Evolutionary conservation across 2,329 filamentous ascomycete genomes (phyloP), one percentile per base, ranked within the genome.

Genomic region (Colletotrichum viniferum): DNA sequence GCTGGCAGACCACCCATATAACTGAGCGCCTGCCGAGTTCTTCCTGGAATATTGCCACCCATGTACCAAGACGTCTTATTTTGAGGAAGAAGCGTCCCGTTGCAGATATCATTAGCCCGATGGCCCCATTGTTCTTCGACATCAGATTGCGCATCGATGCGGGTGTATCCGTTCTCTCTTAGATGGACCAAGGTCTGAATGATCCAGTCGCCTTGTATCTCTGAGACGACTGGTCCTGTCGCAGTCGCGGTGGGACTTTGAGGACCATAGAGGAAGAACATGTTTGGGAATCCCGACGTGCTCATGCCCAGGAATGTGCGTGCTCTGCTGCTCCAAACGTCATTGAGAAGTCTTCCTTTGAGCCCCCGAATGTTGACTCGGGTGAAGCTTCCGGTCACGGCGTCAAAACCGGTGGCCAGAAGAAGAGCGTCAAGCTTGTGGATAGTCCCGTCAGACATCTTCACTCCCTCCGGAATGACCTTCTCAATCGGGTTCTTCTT

Each of bases 251-350:
- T 65, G 14, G 85, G 86, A 2, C 79, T 82, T 43, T 87, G 85
- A 2, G 85, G 85, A 0, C 85, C 85, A 70, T 84, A 86, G 9
- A 81, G 79, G 78, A 85, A 84, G 78, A 88, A 87, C 81, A 89
- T 83, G 76, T 89, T 89, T 2, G 87, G 87, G 76, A 85, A 89
- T 1, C 83, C 83, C 3, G 82, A 76, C 13, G 83, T 80, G 1
- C 82, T 80, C 58, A 86, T 84, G 5, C 88, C 87, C 24, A 88
- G 83, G 24, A 61, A 28, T n/a, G 62, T 65, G 12, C 38, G 38
- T 28, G 62, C 16, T 65, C 66, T 21, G n/a, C 10, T 69, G 26
- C 38, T 66, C 63, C 38, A 32, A n/a, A n/a, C 16, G 10, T 65
- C 36, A 7, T 69, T 61, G 21, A 69, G 48, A 28, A 28, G 58